Evolutionary conservation across 2,329 filamentous ascomycete genomes (phyloP).

Genomic region (Scedosporium aurantiacum): DNA sequence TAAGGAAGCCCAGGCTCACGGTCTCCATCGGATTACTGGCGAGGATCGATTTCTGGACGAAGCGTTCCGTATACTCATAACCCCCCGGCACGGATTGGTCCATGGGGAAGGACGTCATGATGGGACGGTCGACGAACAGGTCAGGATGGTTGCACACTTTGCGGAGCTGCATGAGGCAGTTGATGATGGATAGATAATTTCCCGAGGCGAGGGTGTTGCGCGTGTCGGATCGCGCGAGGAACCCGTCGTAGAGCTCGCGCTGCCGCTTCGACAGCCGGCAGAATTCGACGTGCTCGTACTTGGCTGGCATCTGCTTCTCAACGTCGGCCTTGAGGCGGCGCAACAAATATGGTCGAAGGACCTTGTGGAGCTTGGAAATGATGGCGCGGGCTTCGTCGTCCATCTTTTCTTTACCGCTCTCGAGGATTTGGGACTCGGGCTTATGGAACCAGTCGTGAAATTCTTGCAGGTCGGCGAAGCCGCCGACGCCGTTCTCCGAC

Average conservation of each 20-base stretch:
- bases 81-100: conserved; percentile 62
- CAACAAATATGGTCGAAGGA: conserved; percentile 82
- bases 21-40: conserved; percentile 48
- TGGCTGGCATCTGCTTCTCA: conserved; percentile 97
- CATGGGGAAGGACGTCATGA: conserved; percentile 96
- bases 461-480: conserved; percentile 88
- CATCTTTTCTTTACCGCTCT: conserved; percentile 87
- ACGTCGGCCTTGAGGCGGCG: conserved; percentile 90
- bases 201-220: conserved; percentile 80
- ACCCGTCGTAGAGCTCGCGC: conserved; percentile 90
- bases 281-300: conserved; percentile 94
- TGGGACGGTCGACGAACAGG: conserved; percentile 88
- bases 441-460: conserved; percentile 95
- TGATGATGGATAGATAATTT: conserved; percentile 96
- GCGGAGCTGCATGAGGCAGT: conserved; percentile 91
- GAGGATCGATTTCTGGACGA: conserved; percentile 58
- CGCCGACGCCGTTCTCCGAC: conserved; percentile 72
- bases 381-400: conserved; percentile 88
- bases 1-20: conserved; percentile 66
- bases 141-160: conserved; percentile 99
- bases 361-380: conserved; percentile 86
- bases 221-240: conserved; percentile 82
- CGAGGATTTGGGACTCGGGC: conserved; percentile 89
- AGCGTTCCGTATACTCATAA: conserved; percentile 61
- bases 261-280: conserved; percentile 93